These are phyloP conservation scores for Plasmodium berghei DNA, from an alignment of 169 alveolate genomes.

Conservation along the genomic window DNA sequence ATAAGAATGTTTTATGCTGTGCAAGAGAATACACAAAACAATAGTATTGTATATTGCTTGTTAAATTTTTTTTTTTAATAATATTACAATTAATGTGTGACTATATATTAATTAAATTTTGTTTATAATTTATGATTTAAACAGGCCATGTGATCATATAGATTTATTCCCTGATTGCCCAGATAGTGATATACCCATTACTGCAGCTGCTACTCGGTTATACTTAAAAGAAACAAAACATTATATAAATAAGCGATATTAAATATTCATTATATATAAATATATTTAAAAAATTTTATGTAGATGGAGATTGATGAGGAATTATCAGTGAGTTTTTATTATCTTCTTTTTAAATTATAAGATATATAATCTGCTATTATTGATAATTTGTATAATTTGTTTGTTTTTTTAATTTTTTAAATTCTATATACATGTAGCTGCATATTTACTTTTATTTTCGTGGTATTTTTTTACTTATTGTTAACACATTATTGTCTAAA, in stretches of 20 bases:
- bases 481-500: conserved; percentile 2
- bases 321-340: conserved; percentile 33
- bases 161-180: conserved; percentile 49
- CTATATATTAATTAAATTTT: conserved; percentile 10
- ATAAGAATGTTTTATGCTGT: neutral
- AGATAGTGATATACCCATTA: conserved; percentile 56
- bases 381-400: neutral
- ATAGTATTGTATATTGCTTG: neutral
- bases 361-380: neutral
- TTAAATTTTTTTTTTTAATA: neutral
- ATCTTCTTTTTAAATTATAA: neutral
- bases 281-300: neutral
- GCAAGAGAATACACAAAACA: neutral
- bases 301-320: conserved; percentile 63
- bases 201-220: conserved; percentile 71
- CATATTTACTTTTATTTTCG: neutral
- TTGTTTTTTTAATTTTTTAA: conserved; percentile 30
- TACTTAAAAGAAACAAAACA: neutral
- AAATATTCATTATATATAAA: neutral
- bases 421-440: conserved; percentile 2
- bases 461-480: neutral
- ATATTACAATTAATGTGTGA: neutral
- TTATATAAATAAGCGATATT: neutral
- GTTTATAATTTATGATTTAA: conserved; percentile 2
- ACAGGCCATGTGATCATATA: conserved; percentile 60